A percentile compares a stretch with the other conserved stretches of the same genome.
Conservation (phyloP, 225 moss, liverwort and hornwort genomes). For the Antitrichia curtipendula region DNA sequence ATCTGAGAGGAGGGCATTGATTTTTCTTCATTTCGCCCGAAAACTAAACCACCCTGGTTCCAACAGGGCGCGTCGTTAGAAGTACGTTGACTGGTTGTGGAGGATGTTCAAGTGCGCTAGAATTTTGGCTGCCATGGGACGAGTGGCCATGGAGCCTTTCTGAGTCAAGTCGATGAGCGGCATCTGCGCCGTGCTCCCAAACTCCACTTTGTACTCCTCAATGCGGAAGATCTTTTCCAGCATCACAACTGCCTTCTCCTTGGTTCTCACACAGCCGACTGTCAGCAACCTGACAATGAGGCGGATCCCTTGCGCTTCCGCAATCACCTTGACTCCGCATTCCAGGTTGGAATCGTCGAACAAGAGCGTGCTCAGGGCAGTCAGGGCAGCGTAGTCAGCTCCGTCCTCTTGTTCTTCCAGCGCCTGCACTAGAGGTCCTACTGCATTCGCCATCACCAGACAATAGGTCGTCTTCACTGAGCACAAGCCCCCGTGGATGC, state of each 20-base stretch:
- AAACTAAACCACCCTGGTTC: neutral
- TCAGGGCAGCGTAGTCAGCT: slow-evolving; percentile 72
- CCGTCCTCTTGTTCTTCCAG: slow-evolving; percentile 74
- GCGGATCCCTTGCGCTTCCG: slow-evolving; percentile 62
- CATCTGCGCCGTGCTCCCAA: slow-evolving; percentile 78
- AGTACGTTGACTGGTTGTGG: slow-evolving; percentile 88
- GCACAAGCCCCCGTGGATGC: slow-evolving; percentile 62
- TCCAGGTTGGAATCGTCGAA: slow-evolving; percentile 38
- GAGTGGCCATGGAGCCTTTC: slow-evolving; percentile 71
- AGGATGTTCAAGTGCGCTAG: slow-evolving; percentile 87
- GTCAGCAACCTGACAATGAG: slow-evolving; percentile 65
- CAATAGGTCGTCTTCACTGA: slow-evolving; percentile 67
- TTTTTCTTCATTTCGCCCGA: neutral
- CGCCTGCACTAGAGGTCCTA: slow-evolving; percentile 65
- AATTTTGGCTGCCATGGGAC: slow-evolving; percentile 72
- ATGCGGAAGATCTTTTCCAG: slow-evolving; percentile 88
- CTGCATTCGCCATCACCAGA: slow-evolving; percentile 61
- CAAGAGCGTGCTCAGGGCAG: slow-evolving; percentile 62
- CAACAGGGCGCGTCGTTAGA: slow-evolving; percentile 11
- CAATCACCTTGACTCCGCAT: slow-evolving; percentile 55
- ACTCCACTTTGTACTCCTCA: slow-evolving; percentile 55
- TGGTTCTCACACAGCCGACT: slow-evolving; percentile 53
- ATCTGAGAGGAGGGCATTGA: neutral
- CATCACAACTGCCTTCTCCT: slow-evolving; percentile 83
- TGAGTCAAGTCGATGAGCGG: slow-evolving; percentile 91